phyloP scores from a whole-genome alignment of 805 yeast genomes.

The Naumovozyma baii region DNA sequence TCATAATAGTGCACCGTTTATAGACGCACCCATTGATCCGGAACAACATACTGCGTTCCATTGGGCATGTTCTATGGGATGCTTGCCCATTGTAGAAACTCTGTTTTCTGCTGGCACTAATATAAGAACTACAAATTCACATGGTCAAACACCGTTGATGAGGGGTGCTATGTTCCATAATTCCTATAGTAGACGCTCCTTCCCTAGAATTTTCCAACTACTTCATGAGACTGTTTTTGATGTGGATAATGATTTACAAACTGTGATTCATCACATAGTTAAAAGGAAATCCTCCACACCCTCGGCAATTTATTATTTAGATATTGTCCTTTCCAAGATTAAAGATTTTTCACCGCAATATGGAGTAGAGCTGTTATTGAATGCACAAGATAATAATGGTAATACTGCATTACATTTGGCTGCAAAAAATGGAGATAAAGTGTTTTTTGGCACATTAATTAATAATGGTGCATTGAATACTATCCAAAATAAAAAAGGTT shows the following conservation, averaged over 20 bases:
- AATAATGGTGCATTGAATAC: slow-evolving; percentile 31
- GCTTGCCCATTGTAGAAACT: slow-evolving; percentile 63
- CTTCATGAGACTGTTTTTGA: slow-evolving; percentile 70
- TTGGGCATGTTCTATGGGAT: slow-evolving; percentile 97
- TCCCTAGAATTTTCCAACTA: slow-evolving; percentile 67
- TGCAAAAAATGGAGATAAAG: slow-evolving; percentile 62
- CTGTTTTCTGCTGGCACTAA: slow-evolving; percentile 65
- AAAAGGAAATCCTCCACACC: slow-evolving; percentile 62
- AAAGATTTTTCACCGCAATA: slow-evolving; percentile 55
- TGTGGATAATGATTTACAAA: slow-evolving; percentile 62
- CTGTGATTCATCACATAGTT: slow-evolving; percentile 79
- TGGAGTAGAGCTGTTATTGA: slow-evolving; percentile 43
- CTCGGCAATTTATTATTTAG: slow-evolving; percentile 76
- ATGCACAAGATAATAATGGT: slow-evolving; percentile 68
- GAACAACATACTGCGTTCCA: slow-evolving; percentile 93
- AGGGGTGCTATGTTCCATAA: slow-evolving; percentile 81
- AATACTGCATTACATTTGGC: slow-evolving; percentile 85
- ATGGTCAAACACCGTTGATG: slow-evolving; percentile 82
- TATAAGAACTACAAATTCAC: slow-evolving; percentile 46
- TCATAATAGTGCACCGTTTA: slow-evolving; percentile 29
- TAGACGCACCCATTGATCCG: slow-evolving; percentile 76
- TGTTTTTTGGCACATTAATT: slow-evolving; percentile 21
- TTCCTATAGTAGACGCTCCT: slow-evolving; percentile 70
- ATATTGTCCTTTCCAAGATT: slow-evolving; percentile 62
- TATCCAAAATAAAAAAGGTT: slow-evolving; percentile 37